Evolutionary conservation across 352 stramenopile species (phyloP), one percentile per base, ranked within the genome.

Genomic region (Phytopythium kandeliae): DNA sequence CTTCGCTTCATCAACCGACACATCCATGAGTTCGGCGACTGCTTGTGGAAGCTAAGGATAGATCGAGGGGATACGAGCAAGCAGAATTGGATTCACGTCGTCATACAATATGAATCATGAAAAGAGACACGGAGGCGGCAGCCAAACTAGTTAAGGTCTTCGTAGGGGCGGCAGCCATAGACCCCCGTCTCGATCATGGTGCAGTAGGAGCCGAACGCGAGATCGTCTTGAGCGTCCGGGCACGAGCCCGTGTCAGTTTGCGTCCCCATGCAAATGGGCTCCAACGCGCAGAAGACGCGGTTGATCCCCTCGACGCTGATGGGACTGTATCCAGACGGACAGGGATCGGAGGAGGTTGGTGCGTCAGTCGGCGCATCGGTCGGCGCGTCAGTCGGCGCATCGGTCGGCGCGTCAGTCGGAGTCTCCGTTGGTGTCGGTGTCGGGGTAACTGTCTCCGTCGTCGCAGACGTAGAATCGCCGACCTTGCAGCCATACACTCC

Each of bases 151-250:
- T n/a, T n/a, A n/a, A n/a, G n/a, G n/a, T n/a, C n/a, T n/a, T 34
- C 19, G 26, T 37, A 40, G 0, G 28, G 31, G 13, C 33, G 46
- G 40, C 66, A 74, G 42, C 62, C 66, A 44, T 57, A 71, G 12
- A 68, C 62, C 22, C 62, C 62, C 8, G 62, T 66, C 53, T 62
- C 52, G 19, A 74, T 44, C 16, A 53, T 17, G 24, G 31, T 50
- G 58, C 65, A 74, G 16, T 55, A 57, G 15, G 65, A 54, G 4
- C 62, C 65, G 2, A 28, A 38, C 19, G 57, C 50, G 8, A 67
- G 51, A 1, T 36, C 47, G 22, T 60, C 36, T 36, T 59, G 51
- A 15, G 33, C 34, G 0, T 42, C 24, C 1, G 60, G 60, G 17
- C 60, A 68, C 13, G 54, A 21, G 1, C 60, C 60, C 13, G 43